Percentiles rank a stretch among this genome's conserved stretches.
phyloP scores from a whole-genome alignment of 306 rosid genomes.

The Cyclanthera cordifolia region DNA sequence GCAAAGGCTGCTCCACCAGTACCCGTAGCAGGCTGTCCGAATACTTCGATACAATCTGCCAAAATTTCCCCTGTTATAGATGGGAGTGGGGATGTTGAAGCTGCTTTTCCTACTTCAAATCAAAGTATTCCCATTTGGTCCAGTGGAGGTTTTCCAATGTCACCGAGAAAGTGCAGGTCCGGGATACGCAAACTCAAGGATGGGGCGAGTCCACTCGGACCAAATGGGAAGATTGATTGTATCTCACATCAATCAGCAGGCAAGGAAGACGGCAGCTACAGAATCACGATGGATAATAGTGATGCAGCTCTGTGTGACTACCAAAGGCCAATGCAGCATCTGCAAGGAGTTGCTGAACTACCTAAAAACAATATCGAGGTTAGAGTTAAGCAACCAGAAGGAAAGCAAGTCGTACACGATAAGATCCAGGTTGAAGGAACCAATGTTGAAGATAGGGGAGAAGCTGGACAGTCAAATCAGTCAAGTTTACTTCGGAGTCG shows the following conservation, averaged over 20 bases:
- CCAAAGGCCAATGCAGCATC: constrained; percentile 69
- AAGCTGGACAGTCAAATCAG: constrained; percentile 30
- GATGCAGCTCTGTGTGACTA: constrained; percentile 55
- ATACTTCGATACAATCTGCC: too few species aligned
- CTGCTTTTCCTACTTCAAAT: constrained; percentile 27
- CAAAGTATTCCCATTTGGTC: constrained; percentile 57
- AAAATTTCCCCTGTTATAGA: too few species aligned
- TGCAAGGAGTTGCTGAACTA: constrained; percentile 60
- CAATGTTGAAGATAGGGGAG: too few species aligned
- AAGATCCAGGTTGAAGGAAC: too few species aligned
- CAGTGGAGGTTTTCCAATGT: constrained; percentile 62
- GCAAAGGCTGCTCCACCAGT: constrained; percentile 69
- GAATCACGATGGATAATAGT: constrained; percentile 57
- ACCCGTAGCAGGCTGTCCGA: neutral
- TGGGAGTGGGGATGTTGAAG: too few species aligned
- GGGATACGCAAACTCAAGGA: constrained; percentile 59
- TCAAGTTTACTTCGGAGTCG: constrained; percentile 45
- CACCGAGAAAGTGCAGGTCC: constrained; percentile 62
- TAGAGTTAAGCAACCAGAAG: constrained; percentile 32
- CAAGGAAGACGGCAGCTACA: constrained; percentile 42
- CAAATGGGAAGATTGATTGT: constrained; percentile 71
- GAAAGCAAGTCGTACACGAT: constrained; percentile 31
- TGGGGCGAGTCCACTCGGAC: constrained; percentile 23
- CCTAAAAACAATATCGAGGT: constrained; percentile 50
- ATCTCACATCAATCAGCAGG: constrained; percentile 36